phyloP scores from a whole-genome alignment of 768 basidiomycete genomes.

The Podaxis rugospora region DNA sequence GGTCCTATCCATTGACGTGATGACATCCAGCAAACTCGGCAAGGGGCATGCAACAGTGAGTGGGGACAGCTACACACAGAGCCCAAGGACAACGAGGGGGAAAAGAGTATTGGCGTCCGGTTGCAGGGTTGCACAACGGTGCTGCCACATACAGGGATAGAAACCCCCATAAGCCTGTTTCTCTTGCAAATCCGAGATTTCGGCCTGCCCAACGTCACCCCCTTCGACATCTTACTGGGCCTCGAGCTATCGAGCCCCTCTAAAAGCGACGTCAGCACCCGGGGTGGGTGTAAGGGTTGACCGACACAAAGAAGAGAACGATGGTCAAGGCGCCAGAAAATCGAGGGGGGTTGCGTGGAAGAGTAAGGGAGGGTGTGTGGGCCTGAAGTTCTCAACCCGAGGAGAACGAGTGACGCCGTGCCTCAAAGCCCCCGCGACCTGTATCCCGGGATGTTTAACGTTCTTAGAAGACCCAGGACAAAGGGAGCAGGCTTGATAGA shows the following conservation, averaged over 20 bases:
- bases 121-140: not conserved
- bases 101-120: no score
- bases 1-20: slow-evolving; percentile 35
- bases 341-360: not conserved
- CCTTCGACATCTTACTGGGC: not conserved
- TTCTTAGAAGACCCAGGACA: not conserved
- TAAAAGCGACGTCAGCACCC: not conserved
- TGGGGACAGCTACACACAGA: slow-evolving; percentile 25
- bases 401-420: not conserved
- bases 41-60: slow-evolving; percentile 38
- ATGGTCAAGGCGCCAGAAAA: not conserved
- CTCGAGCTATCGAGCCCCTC: not conserved
- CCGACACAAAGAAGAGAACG: not conserved
- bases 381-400: not conserved
- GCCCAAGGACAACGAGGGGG: no score
- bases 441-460: not conserved
- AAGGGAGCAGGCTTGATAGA: slow-evolving; percentile 1
- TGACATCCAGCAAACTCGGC: slow-evolving; percentile 32
- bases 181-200: not conserved
- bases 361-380: not conserved
- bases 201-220: not conserved
- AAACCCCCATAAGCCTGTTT: slow-evolving; percentile 5
- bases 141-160: not conserved
- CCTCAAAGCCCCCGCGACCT: not conserved
- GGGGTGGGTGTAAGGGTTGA: not conserved